These are phyloP conservation scores for Reticulascus tulasneorum DNA, from an alignment of 2,329 filamentous ascomycete species.

Conservation along the genomic window DNA sequence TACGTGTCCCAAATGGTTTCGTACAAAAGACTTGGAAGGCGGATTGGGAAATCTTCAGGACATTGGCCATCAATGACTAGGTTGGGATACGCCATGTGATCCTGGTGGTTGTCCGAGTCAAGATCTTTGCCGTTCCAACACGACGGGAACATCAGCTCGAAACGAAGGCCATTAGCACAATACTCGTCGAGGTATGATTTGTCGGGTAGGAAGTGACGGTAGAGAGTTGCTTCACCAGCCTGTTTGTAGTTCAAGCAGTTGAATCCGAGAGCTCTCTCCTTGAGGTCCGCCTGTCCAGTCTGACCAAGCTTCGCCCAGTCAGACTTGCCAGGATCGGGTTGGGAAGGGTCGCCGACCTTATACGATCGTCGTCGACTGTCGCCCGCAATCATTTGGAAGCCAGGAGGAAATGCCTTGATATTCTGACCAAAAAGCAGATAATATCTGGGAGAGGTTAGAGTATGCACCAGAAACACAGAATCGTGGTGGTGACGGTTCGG, in stretches of 20 bases:
- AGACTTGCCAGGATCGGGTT: slow-evolving; percentile 63
- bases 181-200: slow-evolving; percentile 76
- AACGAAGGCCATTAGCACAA: slow-evolving; percentile 75
- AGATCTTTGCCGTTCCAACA: slow-evolving; percentile 77
- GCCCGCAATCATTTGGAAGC: slow-evolving; percentile 81
- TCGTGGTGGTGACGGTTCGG: no score
- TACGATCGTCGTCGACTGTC: slow-evolving; percentile 66
- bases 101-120: slow-evolving; percentile 51
- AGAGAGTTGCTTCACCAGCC: slow-evolving; percentile 67
- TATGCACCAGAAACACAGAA: no score
- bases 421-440: slow-evolving; percentile 70
- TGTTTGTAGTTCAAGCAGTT: slow-evolving; percentile 84
- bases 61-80: slow-evolving; percentile 74
- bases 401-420: slow-evolving; percentile 69
- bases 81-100: slow-evolving; percentile 74
- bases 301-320: slow-evolving; percentile 61
- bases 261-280: slow-evolving; percentile 83
- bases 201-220: slow-evolving; percentile 76
- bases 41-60: slow-evolving; percentile 62
- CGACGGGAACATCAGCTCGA: slow-evolving; percentile 84
- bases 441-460: slow-evolving; percentile 52
- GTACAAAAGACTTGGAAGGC: slow-evolving; percentile 73
- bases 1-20: slow-evolving; percentile 81
- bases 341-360: slow-evolving; percentile 62
- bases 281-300: slow-evolving; percentile 63